phyloP scores from a whole-genome alignment of 2,329 filamentous ascomycete species.

The Trichothecium sympodiale region DNA sequence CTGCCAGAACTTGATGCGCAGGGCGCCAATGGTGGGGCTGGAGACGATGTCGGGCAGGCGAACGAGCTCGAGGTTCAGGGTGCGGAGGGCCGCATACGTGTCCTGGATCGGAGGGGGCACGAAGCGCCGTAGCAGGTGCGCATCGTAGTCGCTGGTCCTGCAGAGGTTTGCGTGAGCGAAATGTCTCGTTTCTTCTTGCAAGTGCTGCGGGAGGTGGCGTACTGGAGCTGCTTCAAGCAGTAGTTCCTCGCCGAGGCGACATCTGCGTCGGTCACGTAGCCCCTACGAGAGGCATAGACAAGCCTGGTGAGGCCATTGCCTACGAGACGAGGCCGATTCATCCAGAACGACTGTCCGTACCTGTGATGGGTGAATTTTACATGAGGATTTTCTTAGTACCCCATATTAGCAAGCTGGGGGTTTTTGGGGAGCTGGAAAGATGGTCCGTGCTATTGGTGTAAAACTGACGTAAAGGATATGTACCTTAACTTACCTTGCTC shows the following conservation, averaged over 20 bases:
- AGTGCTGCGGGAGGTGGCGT: constrained; percentile 8
- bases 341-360: constrained; percentile 10
- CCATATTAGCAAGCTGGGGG: too few species aligned
- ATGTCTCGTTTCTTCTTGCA: too few species aligned
- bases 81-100: constrained; percentile 81
- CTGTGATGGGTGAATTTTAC: too few species aligned
- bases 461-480: too few species aligned
- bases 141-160: constrained; percentile 81
- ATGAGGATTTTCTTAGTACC: too few species aligned
- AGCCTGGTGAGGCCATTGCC: constrained; percentile 28
- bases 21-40: constrained; percentile 71
- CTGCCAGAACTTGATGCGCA: constrained; percentile 93
- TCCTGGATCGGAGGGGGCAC: constrained; percentile 64
- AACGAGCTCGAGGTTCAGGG: constrained; percentile 87
- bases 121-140: constrained; percentile 77
- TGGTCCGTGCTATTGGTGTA: too few species aligned
- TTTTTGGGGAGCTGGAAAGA: too few species aligned
- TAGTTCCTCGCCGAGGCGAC: constrained; percentile 42
- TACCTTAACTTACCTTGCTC: too few species aligned
- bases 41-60: constrained; percentile 83
- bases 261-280: constrained; percentile 38
- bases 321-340: constrained; percentile 26
- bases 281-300: constrained; percentile 16
- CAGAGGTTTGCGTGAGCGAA: background rate
- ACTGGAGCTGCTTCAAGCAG: constrained; percentile 43